Base-by-base conservation (phyloP, 129 eudicot species). In the Artemisia argyi region DNA sequence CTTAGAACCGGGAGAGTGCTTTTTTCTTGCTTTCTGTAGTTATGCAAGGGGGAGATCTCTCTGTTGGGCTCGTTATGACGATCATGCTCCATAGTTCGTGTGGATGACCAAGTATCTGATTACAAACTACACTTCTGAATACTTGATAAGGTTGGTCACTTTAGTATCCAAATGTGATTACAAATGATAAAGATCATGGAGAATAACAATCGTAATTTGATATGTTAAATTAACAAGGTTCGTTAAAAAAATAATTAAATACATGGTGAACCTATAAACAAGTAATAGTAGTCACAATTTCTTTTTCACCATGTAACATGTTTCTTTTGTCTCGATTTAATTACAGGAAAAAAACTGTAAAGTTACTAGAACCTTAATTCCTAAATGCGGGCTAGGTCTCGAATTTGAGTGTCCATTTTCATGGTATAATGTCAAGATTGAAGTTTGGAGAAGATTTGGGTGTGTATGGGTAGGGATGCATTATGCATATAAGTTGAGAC, bases 1-100 rank as follows among this genome's bases (percentile, higher is more conserved):
- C 98, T 93, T 93, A 56, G 98, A 77, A 93, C 98, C 98, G 96
- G 98, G 98, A 93, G 96, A 71, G 98, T 93, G 96, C 98, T 47
- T 81, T 80, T 84, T 66, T 49, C 30, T 82, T 74, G 35, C 39
- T 71, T 73, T 86, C 56, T 85, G 79, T 64, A 76, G 85, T 47
- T 75, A 70, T 79, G 72, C 88, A 80, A 88, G 80, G 76, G 69
- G 80, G 84, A 72, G 90, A 46, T 71, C 16, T 50, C 49, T 18
- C 60, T 50, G 68, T 64, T 22, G 55, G 71, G 73, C 68, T 65
- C 68, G 71, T 49, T 64, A 62, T 47, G 71, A 73, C 78, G 84
- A 72, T 76, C 81, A 69, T 73, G 73, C 63, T 66, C 81, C 72
- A 56, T 70, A 78, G 81, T 68, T 79, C 77, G 12, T 58, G 73